Percentiles rank a stretch among this genome's conserved stretches.
Conservation (phyloP, 768 basidiomycete species). For the Termitomyces eurrhizus region DNA sequence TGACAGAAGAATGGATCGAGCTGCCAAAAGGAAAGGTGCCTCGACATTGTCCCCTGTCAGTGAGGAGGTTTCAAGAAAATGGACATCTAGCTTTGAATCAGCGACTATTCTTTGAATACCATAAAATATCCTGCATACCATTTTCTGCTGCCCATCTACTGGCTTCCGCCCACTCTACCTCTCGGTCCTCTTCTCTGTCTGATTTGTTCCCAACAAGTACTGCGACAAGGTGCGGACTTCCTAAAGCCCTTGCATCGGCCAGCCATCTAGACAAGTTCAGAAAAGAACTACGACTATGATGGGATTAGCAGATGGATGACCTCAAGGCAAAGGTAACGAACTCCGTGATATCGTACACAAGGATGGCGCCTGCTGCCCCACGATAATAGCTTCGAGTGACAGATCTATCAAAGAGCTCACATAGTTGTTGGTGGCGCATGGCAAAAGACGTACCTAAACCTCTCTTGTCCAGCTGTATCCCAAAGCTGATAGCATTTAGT, state of each 20-base stretch:
- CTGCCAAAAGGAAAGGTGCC: conserved; percentile 85
- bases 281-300: conserved; percentile 80
- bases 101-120: background rate
- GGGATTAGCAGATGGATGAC: conserved; percentile 4
- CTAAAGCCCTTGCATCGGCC: conserved; percentile 88
- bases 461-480: conserved; percentile 97
- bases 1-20: conserved; percentile 82
- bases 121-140: conserved; percentile 44
- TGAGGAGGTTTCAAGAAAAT: conserved; percentile 93
- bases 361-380: conserved; percentile 86
- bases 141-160: conserved; percentile 96
- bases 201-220: conserved; percentile 95
- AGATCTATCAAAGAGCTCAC: conserved; percentile 44
- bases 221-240: conserved; percentile 85
- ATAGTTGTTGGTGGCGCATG: conserved; percentile 5
- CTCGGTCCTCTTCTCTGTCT: conserved; percentile 90
- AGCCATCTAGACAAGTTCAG: conserved; percentile 84
- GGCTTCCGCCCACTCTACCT: conserved; percentile 95
- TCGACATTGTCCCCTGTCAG: conserved; percentile 91
- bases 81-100: conserved; percentile 56
- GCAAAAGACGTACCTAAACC: conserved; percentile 61
- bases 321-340: conserved; percentile 26
- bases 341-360: conserved; percentile 95
- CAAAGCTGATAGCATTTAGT: conserved; percentile 56
- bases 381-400: conserved; percentile 96